A percentile compares a stretch with the other conserved stretches of the same genome.
These are phyloP conservation scores for Nakazawaea wyomingensis DNA, from an alignment of 805 yeast genomes.

Conservation along the genomic window DNA sequence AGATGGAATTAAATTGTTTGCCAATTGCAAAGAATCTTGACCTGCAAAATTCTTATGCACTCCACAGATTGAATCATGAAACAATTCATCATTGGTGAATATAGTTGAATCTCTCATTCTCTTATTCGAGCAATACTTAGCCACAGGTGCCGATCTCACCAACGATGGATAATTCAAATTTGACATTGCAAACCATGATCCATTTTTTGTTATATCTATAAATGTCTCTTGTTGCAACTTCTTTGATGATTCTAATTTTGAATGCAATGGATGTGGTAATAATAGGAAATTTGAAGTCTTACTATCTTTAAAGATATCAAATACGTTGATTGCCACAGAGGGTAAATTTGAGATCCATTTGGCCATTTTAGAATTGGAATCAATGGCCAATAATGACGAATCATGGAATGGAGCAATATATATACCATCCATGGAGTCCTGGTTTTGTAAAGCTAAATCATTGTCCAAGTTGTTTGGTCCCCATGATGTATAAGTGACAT, in stretches of 20 bases:
- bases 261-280: conserved; percentile 65
- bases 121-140: conserved; percentile 50
- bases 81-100: conserved; percentile 31
- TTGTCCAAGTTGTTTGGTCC: conserved; percentile 83
- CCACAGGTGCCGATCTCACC: conserved; percentile 72
- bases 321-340: conserved; percentile 66
- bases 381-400: conserved; percentile 70
- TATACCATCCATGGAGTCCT: conserved; percentile 61
- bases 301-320: conserved; percentile 55
- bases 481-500: conserved; percentile 84
- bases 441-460: conserved; percentile 42
- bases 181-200: conserved; percentile 86
- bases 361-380: conserved; percentile 61
- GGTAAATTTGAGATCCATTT: conserved; percentile 77
- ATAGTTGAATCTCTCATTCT: conserved; percentile 37
- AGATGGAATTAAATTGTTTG: conserved; percentile 4
- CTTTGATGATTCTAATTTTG: conserved; percentile 22
- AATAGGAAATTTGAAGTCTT: conserved; percentile 36
- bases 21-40: conserved; percentile 5
- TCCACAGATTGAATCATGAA: conserved; percentile 41
- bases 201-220: conserved; percentile 56
- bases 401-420: conserved; percentile 84
- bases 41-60: conserved; percentile 34
- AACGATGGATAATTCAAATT: conserved; percentile 72
- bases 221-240: conserved; percentile 42